Conservation (phyloP, 371 early-diverging fungal species). For the Lichtheimia corymbifera region DNA sequence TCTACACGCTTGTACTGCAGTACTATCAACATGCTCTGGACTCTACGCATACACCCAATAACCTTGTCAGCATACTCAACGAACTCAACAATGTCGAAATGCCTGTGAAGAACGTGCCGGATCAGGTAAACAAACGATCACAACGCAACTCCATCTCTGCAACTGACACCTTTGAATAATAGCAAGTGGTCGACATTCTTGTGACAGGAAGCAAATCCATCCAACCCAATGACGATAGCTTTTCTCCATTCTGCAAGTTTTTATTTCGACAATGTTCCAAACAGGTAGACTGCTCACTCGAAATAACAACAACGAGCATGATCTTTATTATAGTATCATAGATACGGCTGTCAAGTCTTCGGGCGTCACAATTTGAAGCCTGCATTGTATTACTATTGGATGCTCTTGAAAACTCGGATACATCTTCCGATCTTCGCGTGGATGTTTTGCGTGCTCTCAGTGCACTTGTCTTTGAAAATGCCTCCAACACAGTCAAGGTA, state of each 20-base stretch:
- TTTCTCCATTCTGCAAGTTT: slow-evolving; percentile 46
- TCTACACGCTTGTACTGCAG: slow-evolving; percentile 12
- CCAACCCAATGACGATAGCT: slow-evolving; percentile 20
- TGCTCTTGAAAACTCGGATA: slow-evolving; percentile 25
- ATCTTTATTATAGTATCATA: slow-evolving; percentile 4
- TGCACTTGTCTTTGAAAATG: slow-evolving; percentile 52
- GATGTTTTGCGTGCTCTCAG: slow-evolving; percentile 50
- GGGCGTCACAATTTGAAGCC: slow-evolving; percentile 34
- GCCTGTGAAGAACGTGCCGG: slow-evolving; percentile 17
- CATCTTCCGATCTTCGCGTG: slow-evolving; percentile 25
- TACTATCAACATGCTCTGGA: slow-evolving; percentile 3
- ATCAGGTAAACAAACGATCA: slow-evolving; percentile 12
- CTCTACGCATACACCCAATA: background rate
- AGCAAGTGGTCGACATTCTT: slow-evolving; percentile 50
- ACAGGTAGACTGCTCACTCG: slow-evolving; percentile 26
- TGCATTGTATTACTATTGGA: slow-evolving; percentile 36
- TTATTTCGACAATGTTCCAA: slow-evolving; percentile 47
- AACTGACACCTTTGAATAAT: background rate
- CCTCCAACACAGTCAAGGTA: slow-evolving; percentile 36
- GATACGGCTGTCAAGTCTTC: slow-evolving; percentile 37
- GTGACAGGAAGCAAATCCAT: slow-evolving; percentile 41
- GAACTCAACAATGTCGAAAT: slow-evolving; percentile 9
- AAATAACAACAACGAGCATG: background rate
- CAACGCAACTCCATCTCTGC: background rate
- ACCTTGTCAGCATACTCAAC: slow-evolving; percentile 6